Percentiles rank a stretch among this genome's conserved stretches.
These are phyloP conservation scores for Rutstroemia sp. DNA, from an alignment of 2,329 filamentous ascomycete species.

Conservation along the genomic window DNA sequence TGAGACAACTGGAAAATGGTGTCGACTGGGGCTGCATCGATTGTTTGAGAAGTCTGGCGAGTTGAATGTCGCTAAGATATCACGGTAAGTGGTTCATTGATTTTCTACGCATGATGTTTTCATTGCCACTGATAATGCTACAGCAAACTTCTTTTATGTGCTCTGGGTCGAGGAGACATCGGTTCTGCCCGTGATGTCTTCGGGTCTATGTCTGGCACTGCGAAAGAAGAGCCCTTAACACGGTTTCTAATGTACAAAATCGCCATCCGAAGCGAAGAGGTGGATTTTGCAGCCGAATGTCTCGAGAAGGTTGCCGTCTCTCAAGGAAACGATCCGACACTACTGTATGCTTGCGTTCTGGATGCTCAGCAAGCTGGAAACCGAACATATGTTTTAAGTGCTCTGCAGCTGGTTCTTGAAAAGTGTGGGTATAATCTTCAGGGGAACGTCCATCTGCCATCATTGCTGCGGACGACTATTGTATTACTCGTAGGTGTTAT, in stretches of 20 bases:
- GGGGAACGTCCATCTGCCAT: slow-evolving; percentile 49
- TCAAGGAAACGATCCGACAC: slow-evolving; percentile 46
- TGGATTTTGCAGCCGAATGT: slow-evolving; percentile 52
- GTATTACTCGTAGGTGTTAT: slow-evolving; percentile 40
- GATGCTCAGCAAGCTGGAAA: slow-evolving; percentile 65
- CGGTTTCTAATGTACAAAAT: slow-evolving; percentile 71
- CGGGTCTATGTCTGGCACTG: slow-evolving; percentile 48
- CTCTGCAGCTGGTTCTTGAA: slow-evolving; percentile 53
- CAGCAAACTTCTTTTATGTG: slow-evolving; percentile 69
- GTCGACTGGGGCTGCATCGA: slow-evolving; percentile 56
- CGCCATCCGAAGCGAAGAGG: slow-evolving; percentile 52
- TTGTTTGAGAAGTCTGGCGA: slow-evolving; percentile 60
- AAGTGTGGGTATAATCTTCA: slow-evolving; percentile 42
- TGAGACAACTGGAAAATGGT: slow-evolving; percentile 60
- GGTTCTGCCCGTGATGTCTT: slow-evolving; percentile 48
- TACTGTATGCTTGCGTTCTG: slow-evolving; percentile 73
- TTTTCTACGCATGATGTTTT: background rate
- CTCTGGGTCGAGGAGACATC: slow-evolving; percentile 50
- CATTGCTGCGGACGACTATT: slow-evolving; percentile 56
- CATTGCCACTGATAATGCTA: background rate
- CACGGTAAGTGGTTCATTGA: slow-evolving; percentile 41
- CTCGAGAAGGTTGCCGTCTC: slow-evolving; percentile 52
- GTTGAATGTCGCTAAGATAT: slow-evolving; percentile 59
- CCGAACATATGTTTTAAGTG: slow-evolving; percentile 48
- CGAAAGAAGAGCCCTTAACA: slow-evolving; percentile 56